These are phyloP conservation scores for Lagenidium sp. DNA, from an alignment of 352 stramenopile species.

Conservation along the genomic window DNA sequence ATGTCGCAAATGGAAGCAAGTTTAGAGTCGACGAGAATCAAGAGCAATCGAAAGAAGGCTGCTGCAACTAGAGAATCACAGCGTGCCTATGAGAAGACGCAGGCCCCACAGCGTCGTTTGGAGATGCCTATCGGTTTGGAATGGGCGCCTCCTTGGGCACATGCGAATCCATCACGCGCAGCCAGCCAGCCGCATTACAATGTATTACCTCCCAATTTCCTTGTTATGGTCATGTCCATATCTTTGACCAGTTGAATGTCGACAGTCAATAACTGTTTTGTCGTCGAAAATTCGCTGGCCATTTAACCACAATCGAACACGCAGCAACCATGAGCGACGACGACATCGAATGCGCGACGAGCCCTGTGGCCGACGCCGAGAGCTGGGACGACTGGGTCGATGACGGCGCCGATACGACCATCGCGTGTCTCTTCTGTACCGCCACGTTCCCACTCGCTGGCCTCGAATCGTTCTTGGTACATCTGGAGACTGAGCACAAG, in stretches of 20 bases:
- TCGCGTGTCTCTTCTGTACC: constrained; percentile 66
- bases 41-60: constrained; percentile 70
- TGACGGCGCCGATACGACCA: constrained; percentile 34
- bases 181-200: too few species aligned
- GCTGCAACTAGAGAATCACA: constrained; percentile 74
- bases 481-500: constrained; percentile 36
- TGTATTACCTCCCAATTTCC: too few species aligned
- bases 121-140: too few species aligned
- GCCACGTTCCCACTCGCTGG: constrained; percentile 23
- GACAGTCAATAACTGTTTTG: too few species aligned
- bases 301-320: too few species aligned
- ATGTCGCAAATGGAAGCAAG: constrained; percentile 78
- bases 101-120: too few species aligned
- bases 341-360: constrained; percentile 8
- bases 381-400: constrained; percentile 85
- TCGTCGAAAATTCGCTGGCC: too few species aligned
- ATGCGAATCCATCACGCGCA: too few species aligned
- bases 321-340: constrained; percentile 10
- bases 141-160: too few species aligned
- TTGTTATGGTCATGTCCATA: too few species aligned
- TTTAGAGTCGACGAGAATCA: constrained; percentile 80
- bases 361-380: constrained; percentile 22
- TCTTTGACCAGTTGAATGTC: too few species aligned
- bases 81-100: too few species aligned
- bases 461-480: constrained; percentile 47